Evolutionary conservation across 2,329 filamentous ascomycete species (phyloP).

Genomic region (Apiospora marii): DNA sequence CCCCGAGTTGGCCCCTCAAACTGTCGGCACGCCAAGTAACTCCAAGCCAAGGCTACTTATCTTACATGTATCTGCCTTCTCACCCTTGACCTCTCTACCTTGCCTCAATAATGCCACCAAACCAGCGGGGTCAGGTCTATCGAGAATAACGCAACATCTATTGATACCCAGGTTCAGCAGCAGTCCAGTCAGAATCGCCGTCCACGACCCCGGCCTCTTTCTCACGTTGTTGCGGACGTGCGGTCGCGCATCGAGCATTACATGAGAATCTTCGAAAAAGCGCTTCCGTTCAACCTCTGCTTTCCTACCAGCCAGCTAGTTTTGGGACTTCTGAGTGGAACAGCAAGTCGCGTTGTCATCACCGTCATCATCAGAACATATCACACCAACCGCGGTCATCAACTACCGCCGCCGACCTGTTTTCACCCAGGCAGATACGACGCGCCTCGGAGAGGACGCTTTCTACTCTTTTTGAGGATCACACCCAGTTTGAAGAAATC

Average conservation of each 20-base stretch:
- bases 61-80: constrained; percentile 12
- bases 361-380: constrained; percentile 16
- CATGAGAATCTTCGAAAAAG: constrained; percentile 19
- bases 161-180: not conserved
- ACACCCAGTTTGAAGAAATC: constrained; percentile 1
- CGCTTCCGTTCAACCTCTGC: constrained; percentile 8
- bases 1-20: no score
- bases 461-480: constrained; percentile 18
- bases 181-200: constrained; percentile 15
- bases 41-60: constrained; percentile 17
- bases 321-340: constrained; percentile 10
- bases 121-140: constrained; percentile 21
- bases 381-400: constrained; percentile 8
- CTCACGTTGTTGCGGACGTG: constrained; percentile 19
- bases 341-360: constrained; percentile 18
- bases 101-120: constrained; percentile 23
- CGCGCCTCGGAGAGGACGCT: not conserved
- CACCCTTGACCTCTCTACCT: constrained; percentile 15
- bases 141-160: constrained; percentile 13
- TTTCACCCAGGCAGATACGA: constrained; percentile 16
- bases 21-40: not conserved
- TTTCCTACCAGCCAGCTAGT: not conserved
- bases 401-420: not conserved
- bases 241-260: constrained; percentile 14
- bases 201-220: constrained; percentile 15